Base-by-base conservation (phyloP, 495 filamentous ascomycete genomes). In the Penicillium tannophilum region DNA sequence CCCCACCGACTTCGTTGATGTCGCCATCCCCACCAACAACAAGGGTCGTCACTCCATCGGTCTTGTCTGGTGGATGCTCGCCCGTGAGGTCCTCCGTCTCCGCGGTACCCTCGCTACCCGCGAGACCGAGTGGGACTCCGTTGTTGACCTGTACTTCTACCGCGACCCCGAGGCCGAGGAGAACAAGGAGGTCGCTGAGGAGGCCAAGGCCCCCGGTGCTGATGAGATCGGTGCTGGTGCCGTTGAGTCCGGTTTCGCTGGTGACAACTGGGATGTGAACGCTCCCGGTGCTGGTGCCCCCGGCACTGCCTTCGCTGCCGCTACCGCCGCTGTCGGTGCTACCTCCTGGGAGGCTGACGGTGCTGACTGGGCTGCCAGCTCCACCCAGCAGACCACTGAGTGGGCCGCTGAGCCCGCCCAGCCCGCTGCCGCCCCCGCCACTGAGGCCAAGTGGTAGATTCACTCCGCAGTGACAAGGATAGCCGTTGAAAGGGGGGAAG, bases 111-210 rank as follows among this genome's bases (percentile, higher is more conserved):
- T 98, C 66, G 88, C 91, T 67, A 89, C 84, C 82, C 91, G 94
- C 66, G 95, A 98, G 75, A 87, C 87, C 52, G 90, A 95, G 76
- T 98, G 94, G 94, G 94, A 98, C 70, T 88, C 93, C 76, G 97
- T 98, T 89, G 90, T 93, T 67, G 94, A 98, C 88, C 86, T 98
- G 66, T 98, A 98, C 91, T 98, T 98, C 87, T 98, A 98, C 89
- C 95, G 94, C 77, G 94, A 98, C 77, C 94, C 94, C 59, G 94
- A 98, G 83, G 92, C 94, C 64, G 92, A 97, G 85, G 92, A 90
- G 83, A 89, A 91, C 80, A 95, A 96, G 87, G 92, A 97, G 82
- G 84, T 89, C 55, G 76, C 80, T 41, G 85, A 87, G 46, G 82
- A 84, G 68, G 58, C 82, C 60, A 87, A 87, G 85, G 76, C 85